Evolutionary conservation across 768 basidiomycete genomes (phyloP), one percentile per base, ranked within the genome.

Genomic region (Lentinula sp.): DNA sequence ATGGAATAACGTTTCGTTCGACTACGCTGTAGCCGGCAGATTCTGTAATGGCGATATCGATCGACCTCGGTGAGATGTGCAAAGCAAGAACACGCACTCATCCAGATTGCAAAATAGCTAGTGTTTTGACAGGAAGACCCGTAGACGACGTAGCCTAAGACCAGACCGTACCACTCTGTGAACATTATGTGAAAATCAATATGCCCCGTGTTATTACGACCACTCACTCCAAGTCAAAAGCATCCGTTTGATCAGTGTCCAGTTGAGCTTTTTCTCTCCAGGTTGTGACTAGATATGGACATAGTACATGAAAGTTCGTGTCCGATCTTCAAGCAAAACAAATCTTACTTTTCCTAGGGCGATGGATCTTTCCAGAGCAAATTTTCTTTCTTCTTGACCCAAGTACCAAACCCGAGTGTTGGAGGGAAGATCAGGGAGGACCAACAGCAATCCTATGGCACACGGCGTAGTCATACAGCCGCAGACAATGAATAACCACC

Each of bases 401-500:
- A 70, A 64, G 52, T 70, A 70, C 65, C 64, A 70, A 6, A 62
- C 69, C 4, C 66, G 62, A 32, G 64, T 67, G 33, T 70, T 70
- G 3, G 67, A 66, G 0, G 69, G 69, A 2, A 70, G 46, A 50
- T 70, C 69, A 12, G 69, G 69, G 12, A 70, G 65, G 13, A 67
- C 60, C 41, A 69, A 59, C 7, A 65, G 53, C 8, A 68, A 16
- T 20, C 45, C 59, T 18, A 51, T 37, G 18, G 67, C 69, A 43
- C 69, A 68, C 3, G 69, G 69, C 32, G 67, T 42, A 12, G 69
- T 70, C 67, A 68, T 70, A 52, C 67, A 68, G 3, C 69, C 67
- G 48, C 67, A 70, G 32, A 70, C 46, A 49, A 70, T 67, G 49
- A 67, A 70, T 12, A 70, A 63, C 69, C 69, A 70, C 53, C 68